These are phyloP conservation scores for Saccharomycopsis sp. DNA, from an alignment of 805 yeast genomes.

Conservation along the genomic window DNA sequence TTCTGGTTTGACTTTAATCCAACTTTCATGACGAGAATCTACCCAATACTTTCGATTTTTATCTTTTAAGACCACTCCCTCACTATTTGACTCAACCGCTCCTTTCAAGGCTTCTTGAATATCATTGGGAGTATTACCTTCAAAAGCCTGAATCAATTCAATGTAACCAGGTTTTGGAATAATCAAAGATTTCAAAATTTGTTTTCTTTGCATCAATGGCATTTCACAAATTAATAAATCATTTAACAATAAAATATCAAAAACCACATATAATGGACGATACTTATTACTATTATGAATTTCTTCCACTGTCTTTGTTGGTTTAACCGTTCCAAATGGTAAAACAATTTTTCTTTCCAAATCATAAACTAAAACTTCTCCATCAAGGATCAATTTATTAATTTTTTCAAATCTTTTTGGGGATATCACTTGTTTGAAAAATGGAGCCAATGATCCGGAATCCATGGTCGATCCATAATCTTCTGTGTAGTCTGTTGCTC, in stretches of 20 bases:
- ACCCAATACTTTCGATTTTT: conserved; percentile 46
- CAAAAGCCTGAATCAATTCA: conserved; percentile 34
- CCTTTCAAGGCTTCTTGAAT: conserved; percentile 44
- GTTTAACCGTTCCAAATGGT: conserved; percentile 75
- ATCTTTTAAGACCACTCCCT: conserved; percentile 74
- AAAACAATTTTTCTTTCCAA: conserved; percentile 40
- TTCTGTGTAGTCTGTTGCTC: conserved; percentile 62
- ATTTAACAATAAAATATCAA: conserved; percentile 66
- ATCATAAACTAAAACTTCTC: conserved; percentile 91
- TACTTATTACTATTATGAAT: conserved; percentile 28
- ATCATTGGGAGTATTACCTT: conserved; percentile 37
- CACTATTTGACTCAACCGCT: conserved; percentile 56
- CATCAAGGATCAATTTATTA: conserved; percentile 48
- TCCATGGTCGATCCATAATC: conserved; percentile 49
- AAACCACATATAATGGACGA: conserved; percentile 51
- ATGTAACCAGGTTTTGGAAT: conserved; percentile 32
- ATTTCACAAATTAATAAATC: conserved; percentile 47
- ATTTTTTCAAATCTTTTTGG: conserved; percentile 21
- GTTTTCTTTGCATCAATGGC: conserved; percentile 47
- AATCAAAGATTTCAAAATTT: conserved; percentile 35
- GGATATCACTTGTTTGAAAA: conserved; percentile 32
- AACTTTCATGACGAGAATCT: conserved; percentile 50
- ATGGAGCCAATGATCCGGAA: conserved; percentile 45
- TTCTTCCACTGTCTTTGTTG: conserved; percentile 46
- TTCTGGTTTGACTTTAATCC: conserved; percentile 91